Evolutionary conservation across 1,139 yeast species (phyloP).

Genomic region (Candida sojae): DNA sequence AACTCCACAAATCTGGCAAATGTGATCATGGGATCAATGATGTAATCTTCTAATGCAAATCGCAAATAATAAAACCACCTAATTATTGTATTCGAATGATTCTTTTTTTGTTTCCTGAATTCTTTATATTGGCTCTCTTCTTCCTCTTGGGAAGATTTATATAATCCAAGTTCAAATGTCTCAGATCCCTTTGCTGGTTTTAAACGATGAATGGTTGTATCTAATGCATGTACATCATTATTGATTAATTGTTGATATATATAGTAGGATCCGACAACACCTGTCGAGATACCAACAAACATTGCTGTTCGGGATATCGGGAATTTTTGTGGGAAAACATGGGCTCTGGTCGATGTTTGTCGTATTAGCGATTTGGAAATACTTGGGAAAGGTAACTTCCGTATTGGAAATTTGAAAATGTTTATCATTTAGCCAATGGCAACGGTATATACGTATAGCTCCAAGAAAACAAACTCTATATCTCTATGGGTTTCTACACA

Average conservation of each 20-base stretch:
- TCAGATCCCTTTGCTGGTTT: slow-evolving; percentile 51
- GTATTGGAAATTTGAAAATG: background rate
- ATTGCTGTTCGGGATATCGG: background rate
- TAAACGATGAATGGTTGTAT: slow-evolving; percentile 37
- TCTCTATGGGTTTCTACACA: background rate
- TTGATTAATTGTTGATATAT: slow-evolving; percentile 14
- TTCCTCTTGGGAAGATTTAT: slow-evolving; percentile 59
- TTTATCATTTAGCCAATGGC: background rate
- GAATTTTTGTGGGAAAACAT: background rate
- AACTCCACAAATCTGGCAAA: slow-evolving; percentile 69
- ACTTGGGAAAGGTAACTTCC: background rate
- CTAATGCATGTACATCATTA: slow-evolving; percentile 38
- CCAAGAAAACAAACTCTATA: background rate
- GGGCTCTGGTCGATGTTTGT: background rate
- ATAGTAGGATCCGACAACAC: slow-evolving; percentile 4
- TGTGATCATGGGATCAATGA: slow-evolving; percentile 71
- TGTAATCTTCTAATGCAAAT: slow-evolving; percentile 50
- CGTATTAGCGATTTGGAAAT: slow-evolving; percentile 1
- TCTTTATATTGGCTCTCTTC: slow-evolving; percentile 30
- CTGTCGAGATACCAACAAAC: slow-evolving; percentile 9
- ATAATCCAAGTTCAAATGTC: slow-evolving; percentile 71
- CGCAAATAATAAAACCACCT: slow-evolving; percentile 36
- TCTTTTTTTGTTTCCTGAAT: slow-evolving; percentile 25
- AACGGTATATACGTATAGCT: background rate
- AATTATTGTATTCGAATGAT: slow-evolving; percentile 23